Evolutionary conservation across 1,284 basidiomycete genomes (phyloP).

Genomic region (Rhodotorula sp.): DNA sequence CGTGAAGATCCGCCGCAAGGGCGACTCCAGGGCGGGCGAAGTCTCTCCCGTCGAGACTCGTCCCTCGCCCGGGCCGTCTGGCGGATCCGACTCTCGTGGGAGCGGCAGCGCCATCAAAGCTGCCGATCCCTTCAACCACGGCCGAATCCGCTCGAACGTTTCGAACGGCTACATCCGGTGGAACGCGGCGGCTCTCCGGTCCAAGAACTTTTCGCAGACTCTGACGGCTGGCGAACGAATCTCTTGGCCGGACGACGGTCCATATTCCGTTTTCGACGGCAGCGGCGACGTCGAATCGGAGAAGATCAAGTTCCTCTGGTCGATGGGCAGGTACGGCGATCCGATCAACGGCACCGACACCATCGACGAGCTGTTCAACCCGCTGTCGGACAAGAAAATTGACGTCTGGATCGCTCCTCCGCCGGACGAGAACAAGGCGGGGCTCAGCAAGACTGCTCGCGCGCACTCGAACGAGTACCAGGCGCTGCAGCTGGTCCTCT

Average conservation of each 20-base stretch:
- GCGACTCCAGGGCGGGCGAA: not conserved
- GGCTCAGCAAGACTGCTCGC: conserved; percentile 37
- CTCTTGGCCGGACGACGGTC: not conserved
- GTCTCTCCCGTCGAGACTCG: not conserved
- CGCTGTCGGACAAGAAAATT: not conserved
- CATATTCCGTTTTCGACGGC: not conserved
- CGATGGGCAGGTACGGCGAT: not conserved
- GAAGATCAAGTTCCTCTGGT: conserved; percentile 13
- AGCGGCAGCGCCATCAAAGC: conserved; percentile 22
- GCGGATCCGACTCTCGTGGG: conserved; percentile 9
- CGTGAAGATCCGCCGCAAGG: conserved; percentile 1
- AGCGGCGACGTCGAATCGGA: not conserved
- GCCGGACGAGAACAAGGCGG: conserved; percentile 18
- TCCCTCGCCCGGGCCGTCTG: not conserved
- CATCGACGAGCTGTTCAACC: conserved; percentile 18
- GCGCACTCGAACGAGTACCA: conserved; percentile 44
- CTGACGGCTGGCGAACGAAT: not conserved
- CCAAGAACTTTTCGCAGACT: not conserved
- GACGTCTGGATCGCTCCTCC: conserved; percentile 15
- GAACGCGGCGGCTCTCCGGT: not conserved
- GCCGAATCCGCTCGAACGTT: not conserved
- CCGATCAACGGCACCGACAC: conserved; percentile 2
- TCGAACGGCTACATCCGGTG: conserved; percentile 12
- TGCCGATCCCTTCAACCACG: conserved; percentile 14
- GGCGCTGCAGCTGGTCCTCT: conserved; percentile 48